Evolutionary conservation across 2,329 filamentous ascomycete genomes (phyloP).

Genomic region (Botrytis fabae): DNA sequence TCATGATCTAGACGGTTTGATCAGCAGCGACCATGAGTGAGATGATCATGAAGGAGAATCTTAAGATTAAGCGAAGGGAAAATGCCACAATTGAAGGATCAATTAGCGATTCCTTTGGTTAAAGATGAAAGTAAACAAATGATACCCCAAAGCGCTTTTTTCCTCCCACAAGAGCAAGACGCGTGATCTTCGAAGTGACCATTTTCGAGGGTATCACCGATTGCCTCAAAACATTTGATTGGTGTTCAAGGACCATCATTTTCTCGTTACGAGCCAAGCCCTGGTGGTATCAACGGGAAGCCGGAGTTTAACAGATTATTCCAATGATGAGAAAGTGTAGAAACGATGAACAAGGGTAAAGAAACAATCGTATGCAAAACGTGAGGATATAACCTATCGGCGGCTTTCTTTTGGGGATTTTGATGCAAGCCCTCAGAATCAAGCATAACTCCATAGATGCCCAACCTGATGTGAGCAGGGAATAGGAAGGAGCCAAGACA

Average conservation of each 20-base stretch:
- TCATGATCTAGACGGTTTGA: slow-evolving; percentile 14
- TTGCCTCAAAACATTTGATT: slow-evolving; percentile 39
- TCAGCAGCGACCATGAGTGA: slow-evolving; percentile 15
- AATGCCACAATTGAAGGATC: slow-evolving; percentile 2
- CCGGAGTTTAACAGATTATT: slow-evolving; percentile 21
- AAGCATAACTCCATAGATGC: slow-evolving; percentile 29
- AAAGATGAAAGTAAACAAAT: slow-evolving; percentile 13
- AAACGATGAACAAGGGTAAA: slow-evolving; percentile 31
- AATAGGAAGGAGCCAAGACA: slow-evolving; percentile 16
- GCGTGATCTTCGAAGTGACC: slow-evolving; percentile 28
- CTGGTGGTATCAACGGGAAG: slow-evolving; percentile 29
- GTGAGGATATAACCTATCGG: slow-evolving; percentile 33
- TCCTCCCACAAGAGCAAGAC: slow-evolving; percentile 23
- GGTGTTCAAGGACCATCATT: slow-evolving; percentile 28
- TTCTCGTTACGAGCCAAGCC: slow-evolving; percentile 27
- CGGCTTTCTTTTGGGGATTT: slow-evolving; percentile 19
- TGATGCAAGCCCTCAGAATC: slow-evolving; percentile 23
- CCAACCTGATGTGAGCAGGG: slow-evolving; percentile 29
- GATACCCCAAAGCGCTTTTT: background rate
- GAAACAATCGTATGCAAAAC: slow-evolving; percentile 33
- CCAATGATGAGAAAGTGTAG: slow-evolving; percentile 21
- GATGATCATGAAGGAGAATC: slow-evolving; percentile 19
- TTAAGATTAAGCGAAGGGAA: slow-evolving; percentile 13
- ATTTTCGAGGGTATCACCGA: slow-evolving; percentile 21
- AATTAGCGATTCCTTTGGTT: background rate